Conservation (phyloP, 2,329 filamentous ascomycete species). For the Colletotrichum sp. region DNA sequence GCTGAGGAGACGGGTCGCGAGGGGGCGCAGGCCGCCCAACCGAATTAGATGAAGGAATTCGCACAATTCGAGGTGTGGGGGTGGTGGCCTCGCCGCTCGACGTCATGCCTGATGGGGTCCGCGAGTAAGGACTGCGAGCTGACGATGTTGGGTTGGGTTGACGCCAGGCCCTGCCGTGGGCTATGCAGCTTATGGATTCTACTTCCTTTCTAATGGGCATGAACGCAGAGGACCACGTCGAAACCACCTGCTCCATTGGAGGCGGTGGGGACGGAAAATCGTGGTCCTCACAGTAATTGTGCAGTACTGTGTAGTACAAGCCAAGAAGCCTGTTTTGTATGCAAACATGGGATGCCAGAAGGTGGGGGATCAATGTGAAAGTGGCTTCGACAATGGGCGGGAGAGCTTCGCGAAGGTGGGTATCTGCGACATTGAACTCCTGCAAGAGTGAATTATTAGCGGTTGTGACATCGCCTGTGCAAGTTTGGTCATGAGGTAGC, state of each 20-base stretch:
- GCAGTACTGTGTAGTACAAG: constrained; percentile 78
- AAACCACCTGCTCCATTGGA: constrained; percentile 73
- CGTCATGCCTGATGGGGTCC: constrained; percentile 46
- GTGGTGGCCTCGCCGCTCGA: constrained; percentile 20
- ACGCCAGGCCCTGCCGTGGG: constrained; percentile 70
- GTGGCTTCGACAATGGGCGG: constrained; percentile 74
- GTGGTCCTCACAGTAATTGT: constrained; percentile 73
- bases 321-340: constrained; percentile 81
- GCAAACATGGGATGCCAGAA: constrained; percentile 73
- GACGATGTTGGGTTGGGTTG: constrained; percentile 41
- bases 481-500: constrained; percentile 16
- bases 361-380: constrained; percentile 75
- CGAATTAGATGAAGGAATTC: constrained; percentile 40
- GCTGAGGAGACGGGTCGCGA: constrained; percentile 27
- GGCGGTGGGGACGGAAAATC: constrained; percentile 75
- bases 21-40: constrained; percentile 20
- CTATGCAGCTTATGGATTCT: constrained; percentile 69
- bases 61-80: constrained; percentile 36
- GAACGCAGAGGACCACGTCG: constrained; percentile 68
- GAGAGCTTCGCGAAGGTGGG: constrained; percentile 73
- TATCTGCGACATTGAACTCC: constrained; percentile 78
- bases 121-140: constrained; percentile 38
- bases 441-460: constrained; percentile 31
- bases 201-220: constrained; percentile 68
- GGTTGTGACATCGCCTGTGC: no score